Evolutionary conservation across 2,329 filamentous ascomycete species (phyloP), one percentile per base, ranked within the genome.

Genomic region (Trichoderma polysporum): DNA sequence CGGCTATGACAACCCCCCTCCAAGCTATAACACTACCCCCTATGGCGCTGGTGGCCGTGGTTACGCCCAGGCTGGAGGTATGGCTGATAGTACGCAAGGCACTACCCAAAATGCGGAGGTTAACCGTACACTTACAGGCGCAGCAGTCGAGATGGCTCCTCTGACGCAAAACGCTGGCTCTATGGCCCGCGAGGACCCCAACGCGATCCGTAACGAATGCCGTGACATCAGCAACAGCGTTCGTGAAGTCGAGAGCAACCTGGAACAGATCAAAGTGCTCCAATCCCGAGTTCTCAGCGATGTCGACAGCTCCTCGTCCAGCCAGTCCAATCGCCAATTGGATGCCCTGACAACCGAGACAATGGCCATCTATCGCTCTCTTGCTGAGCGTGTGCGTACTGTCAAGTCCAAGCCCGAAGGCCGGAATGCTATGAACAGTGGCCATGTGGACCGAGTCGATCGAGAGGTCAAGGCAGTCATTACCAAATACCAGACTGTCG

Each of bases 391-490:
- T 62, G 89, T 97, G 71, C 92, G 91, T 79, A 84, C 86, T 69
- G 86, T 97, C 81, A 97, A 97, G 84, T 89, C 89, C 71, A 90
- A 90, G 73, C 90, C 90, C 47, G 92, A 94, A 68, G 90, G 91
- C 29, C 87, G 88, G 68, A 88, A 87, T 70, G 83, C 89, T 52
- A 88, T 88, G 75, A 95, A 97, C 79, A 85, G 86, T 65, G 85
- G 90, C 37, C 94, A 97, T 78, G 90, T 97, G 70, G 90, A 90
- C 73, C 89, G 90, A 67, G 87, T 95, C 53, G 92, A 96, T 77
- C 87, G 91, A 61, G 87, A 90, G 66, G 84, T 97, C 72, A 94
- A 94, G 82, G 83, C 85, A 52, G 91, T 92, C 68, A 94, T 97
- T 77, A 87, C 91, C 72, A 82, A 88, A 69, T 97, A 94, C 82